Percentiles rank a stretch among this genome's conserved stretches.
phyloP scores from a whole-genome alignment of 371 early-diverging fungal genomes.

The Chytridium lagenaria region DNA sequence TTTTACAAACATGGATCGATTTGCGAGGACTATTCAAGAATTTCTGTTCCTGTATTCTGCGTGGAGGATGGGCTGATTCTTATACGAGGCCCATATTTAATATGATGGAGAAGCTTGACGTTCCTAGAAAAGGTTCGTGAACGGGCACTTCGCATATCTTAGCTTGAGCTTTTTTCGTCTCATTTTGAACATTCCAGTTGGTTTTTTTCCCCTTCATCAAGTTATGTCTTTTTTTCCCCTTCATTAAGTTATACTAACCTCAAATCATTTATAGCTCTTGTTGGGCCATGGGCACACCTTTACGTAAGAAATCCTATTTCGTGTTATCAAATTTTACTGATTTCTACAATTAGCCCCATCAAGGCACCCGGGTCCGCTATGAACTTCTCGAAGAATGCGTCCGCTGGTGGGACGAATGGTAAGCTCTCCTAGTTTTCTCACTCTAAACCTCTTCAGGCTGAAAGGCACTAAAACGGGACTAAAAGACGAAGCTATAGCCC shows the following conservation, averaged over 20 bases:
- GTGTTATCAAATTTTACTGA: too few relatives aligned
- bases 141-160: too few relatives aligned
- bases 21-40: slow-evolving; percentile 2
- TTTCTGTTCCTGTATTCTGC: slow-evolving; percentile 9
- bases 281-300: slow-evolving; percentile 21
- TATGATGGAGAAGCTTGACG: slow-evolving; percentile 13
- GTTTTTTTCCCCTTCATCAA: too few relatives aligned
- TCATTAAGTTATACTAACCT: neutral
- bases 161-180: too few relatives aligned
- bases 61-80: slow-evolving; percentile 21
- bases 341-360: slow-evolving; percentile 9
- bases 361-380: slow-evolving; percentile 7
- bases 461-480: neutral
- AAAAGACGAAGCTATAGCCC: slow-evolving; percentile 8
- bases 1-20: slow-evolving; percentile 15
- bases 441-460: slow-evolving; percentile 11
- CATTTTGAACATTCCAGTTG: too few relatives aligned
- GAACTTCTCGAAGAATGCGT: slow-evolving; percentile 22
- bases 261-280: neutral
- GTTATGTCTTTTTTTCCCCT: neutral
- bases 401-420: slow-evolving; percentile 22
- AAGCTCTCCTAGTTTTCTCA: neutral
- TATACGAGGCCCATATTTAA: slow-evolving; percentile 16
- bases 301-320: neutral
- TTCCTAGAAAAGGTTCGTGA: slow-evolving; percentile 13